Conservation (phyloP, 164 flowering plant genomes). For the Chloranthus sessilifolius region DNA sequence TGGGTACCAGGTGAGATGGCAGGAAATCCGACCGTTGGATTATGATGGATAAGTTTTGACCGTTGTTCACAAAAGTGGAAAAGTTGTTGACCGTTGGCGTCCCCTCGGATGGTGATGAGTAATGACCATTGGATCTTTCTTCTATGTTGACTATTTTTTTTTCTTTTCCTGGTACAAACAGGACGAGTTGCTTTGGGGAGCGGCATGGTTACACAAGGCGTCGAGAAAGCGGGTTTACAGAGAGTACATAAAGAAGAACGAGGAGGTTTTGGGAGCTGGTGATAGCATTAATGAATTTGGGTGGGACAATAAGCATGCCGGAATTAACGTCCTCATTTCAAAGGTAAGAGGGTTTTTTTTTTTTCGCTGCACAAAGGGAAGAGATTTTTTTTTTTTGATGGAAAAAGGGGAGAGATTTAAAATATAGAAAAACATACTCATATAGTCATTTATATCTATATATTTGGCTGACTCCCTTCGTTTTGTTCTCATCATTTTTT, state of each 20-base stretch:
- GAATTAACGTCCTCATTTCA: conserved; percentile 93
- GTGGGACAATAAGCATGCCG: conserved; percentile 98
- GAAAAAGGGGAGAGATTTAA: not conserved
- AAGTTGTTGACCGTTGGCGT: not conserved
- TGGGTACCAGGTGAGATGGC: conserved; percentile 66
- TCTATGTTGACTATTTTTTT: no score
- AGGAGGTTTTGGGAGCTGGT: conserved; percentile 74
- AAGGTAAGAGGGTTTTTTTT: conserved; percentile 46
- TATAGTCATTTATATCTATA: no score
- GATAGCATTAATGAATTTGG: conserved; percentile 94
- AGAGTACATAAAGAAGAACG: conserved; percentile 83
- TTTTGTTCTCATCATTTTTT: no score
- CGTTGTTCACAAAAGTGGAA: no score
- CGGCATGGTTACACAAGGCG: conserved; percentile 98
- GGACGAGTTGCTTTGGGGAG: conserved; percentile 96
- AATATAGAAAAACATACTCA: no score
- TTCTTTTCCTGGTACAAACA: conserved; percentile 8
- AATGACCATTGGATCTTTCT: no score
- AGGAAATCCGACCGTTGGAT: conserved; percentile 14
- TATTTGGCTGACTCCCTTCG: no score
- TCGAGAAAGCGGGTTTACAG: conserved; percentile 70
- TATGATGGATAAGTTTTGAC: no score
- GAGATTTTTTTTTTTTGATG: no score
- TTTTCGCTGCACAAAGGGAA: not conserved
- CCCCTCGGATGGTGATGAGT: no score